These are phyloP conservation scores for Picea glauca DNA, from an alignment of 75 land plant species.

Conservation along the genomic window DNA sequence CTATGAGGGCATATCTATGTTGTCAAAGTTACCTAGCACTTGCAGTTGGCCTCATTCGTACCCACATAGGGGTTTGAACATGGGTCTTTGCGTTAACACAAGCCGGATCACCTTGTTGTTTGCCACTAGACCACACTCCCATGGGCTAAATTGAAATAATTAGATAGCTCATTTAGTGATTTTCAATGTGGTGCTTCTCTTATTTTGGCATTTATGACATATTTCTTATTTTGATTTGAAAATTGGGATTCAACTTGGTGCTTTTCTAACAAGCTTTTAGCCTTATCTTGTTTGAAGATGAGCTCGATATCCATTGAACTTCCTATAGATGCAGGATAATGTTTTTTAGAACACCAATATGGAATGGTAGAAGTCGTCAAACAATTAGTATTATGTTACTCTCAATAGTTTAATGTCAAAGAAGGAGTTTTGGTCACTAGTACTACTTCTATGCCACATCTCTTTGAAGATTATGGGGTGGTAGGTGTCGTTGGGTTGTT, in stretches of 20 bases:
- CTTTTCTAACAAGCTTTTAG: neutral
- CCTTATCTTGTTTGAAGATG: neutral
- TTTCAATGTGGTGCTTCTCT: neutral
- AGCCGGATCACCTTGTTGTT: too few relatives aligned
- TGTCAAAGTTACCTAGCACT: too few relatives aligned
- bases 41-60: too few relatives aligned
- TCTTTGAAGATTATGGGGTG: too few relatives aligned
- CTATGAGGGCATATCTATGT: too few relatives aligned
- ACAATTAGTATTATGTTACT: neutral
- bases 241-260: neutral
- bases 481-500: too few relatives aligned
- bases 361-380: neutral
- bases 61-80: too few relatives aligned
- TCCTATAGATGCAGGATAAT: neutral
- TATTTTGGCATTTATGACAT: neutral
- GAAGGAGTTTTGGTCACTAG: neutral
- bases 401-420: neutral
- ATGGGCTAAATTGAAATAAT: neutral
- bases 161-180: neutral
- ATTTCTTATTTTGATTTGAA: neutral
- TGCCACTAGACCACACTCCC: too few relatives aligned
- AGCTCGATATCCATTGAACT: neutral
- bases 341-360: neutral
- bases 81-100: too few relatives aligned
- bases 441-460: too few relatives aligned